These are phyloP conservation scores for Bidens hawaiensis DNA, from an alignment of 140 eudicot genomes.

Conservation along the genomic window DNA sequence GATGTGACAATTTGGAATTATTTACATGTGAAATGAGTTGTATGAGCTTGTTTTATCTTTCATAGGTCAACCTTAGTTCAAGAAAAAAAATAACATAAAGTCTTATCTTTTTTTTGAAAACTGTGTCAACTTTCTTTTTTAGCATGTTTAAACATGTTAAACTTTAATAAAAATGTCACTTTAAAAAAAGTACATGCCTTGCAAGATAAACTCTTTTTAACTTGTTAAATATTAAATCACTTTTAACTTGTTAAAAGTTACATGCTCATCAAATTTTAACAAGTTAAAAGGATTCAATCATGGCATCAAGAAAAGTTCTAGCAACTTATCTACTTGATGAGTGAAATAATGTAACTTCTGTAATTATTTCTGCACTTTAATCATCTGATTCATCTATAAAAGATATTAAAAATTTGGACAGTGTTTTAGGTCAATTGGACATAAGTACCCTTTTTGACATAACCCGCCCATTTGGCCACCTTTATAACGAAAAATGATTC, in stretches of 20 bases:
- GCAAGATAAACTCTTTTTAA: not conserved
- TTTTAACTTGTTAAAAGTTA: not conserved
- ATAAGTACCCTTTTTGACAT: not conserved
- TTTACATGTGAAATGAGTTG: not conserved
- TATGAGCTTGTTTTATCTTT: not conserved
- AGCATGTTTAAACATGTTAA: not conserved
- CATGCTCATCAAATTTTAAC: not conserved
- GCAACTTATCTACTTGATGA: not conserved
- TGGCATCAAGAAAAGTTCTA: not conserved
- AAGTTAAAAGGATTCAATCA: not conserved
- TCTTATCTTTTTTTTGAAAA: not conserved
- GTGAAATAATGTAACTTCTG: not conserved
- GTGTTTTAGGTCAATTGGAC: not conserved
- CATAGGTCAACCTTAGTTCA: not conserved
- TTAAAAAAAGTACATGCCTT: not conserved
- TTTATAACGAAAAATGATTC: not conserved
- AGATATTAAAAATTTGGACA: not conserved
- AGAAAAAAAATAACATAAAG: too few species aligned
- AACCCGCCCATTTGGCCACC: conserved; percentile 3
- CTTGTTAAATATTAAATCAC: not conserved
- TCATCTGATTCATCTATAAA: not conserved
- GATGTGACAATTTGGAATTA: not conserved
- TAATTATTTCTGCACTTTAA: not conserved
- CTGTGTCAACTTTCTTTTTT: not conserved
- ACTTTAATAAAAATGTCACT: not conserved